Evolutionary conservation across 169 alveolate species (phyloP), one percentile per base, ranked within the genome.

Genomic region (Plasmodium adleri): DNA sequence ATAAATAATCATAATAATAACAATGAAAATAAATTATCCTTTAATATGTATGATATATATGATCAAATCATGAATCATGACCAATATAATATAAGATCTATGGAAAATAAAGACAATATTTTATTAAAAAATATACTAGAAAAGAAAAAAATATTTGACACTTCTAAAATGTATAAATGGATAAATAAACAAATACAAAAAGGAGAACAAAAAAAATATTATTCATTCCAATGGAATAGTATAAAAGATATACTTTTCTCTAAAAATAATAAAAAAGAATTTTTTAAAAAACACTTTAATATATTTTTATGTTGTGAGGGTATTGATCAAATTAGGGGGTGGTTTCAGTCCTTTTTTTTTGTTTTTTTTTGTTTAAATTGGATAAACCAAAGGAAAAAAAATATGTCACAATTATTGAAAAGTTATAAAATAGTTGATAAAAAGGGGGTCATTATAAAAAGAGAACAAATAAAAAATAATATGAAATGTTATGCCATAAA

Each of bases 281-380:
- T 59, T 20, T 63, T 56, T 9, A 13, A 58, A 47, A 86, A 68
- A 9, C 56, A 52, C 39, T 13, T 59, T 59, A 13, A 45, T 3
- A 56, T 56, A 49, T 50, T 56, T 74, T 39, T 92, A 70, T 91
- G 72, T 62, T 89, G 92, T 45, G 98, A 95, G 71, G 98, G 98
- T 20, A 91, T 93, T 26, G 98, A 95, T 71, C 98, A 95, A 83
- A 90, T 93, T 67, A 90, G 98, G 22, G 98, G 98, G 9, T 95
- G 98, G 98, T 95, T 93, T 92, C 98, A 95, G 62, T 91, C 97
- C 70, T 85, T 93, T 47, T 64, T 94, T 76, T 75, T 92, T 72
- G 74, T 92, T 52, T 80, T 73, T 63, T 86, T 92, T 72, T 74
- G 87, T 59, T 74, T 88, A 50, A 72, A 86, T 28, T 17, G 32